phyloP scores from a whole-genome alignment of 371 early-diverging fungal species.

The Mortierella sp. region DNA sequence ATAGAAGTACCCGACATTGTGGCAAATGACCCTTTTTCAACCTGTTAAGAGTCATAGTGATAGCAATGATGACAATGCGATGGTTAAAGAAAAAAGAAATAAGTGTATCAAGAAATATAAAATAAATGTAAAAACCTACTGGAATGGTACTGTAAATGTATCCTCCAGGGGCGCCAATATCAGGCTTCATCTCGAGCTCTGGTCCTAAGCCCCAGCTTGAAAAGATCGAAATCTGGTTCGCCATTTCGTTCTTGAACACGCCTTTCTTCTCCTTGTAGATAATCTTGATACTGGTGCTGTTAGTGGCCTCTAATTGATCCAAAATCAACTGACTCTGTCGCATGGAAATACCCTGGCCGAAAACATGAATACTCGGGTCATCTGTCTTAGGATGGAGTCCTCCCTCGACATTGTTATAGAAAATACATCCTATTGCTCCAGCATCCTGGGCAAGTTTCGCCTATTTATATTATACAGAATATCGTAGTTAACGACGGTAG shows the following conservation, averaged over 20 bases:
- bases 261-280: conserved; percentile 28
- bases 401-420: conserved; percentile 66
- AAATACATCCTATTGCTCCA: conserved; percentile 74
- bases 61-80: background rate
- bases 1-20: conserved; percentile 74
- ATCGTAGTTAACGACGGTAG: background rate
- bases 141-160: conserved; percentile 80
- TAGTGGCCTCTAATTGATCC: conserved; percentile 22
- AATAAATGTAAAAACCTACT: conserved; percentile 16
- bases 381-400: conserved; percentile 48
- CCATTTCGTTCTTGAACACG: conserved; percentile 58
- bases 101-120: background rate
- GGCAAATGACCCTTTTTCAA: conserved; percentile 66
- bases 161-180: conserved; percentile 79
- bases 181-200: conserved; percentile 78
- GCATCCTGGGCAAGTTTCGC: conserved; percentile 65
- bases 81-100: background rate
- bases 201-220: conserved; percentile 80
- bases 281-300: conserved; percentile 18
- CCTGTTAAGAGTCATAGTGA: too few species aligned
- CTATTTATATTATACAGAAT: background rate
- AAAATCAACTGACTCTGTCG: conserved; percentile 29
- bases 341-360: conserved; percentile 40
- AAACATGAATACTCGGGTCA: conserved; percentile 25
- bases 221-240: conserved; percentile 64